A percentile compares a stretch with the other conserved stretches of the same genome.
These are phyloP conservation scores for Talaromyces sp. DNA, from an alignment of 2,329 filamentous ascomycete species.

Conservation along the genomic window DNA sequence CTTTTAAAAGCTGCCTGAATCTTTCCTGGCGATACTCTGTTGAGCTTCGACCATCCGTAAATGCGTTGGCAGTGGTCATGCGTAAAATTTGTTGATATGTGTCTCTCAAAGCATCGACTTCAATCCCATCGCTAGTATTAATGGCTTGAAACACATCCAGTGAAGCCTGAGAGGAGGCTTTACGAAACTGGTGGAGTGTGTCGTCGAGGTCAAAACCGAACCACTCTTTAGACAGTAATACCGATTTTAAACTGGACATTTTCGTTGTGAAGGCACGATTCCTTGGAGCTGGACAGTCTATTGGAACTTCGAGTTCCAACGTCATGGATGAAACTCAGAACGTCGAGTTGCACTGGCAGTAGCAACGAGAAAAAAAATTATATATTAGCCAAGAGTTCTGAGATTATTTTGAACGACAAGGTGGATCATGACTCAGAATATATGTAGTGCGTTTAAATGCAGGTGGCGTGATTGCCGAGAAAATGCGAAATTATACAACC, in stretches of 20 bases:
- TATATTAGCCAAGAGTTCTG: too few species aligned
- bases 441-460: neutral
- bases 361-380: too few species aligned
- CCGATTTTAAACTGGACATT: slow-evolving; percentile 15
- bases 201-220: slow-evolving; percentile 55
- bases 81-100: slow-evolving; percentile 35
- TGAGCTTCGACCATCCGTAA: slow-evolving; percentile 50
- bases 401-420: too few species aligned
- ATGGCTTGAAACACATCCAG: slow-evolving; percentile 36
- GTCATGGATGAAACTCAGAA: too few species aligned
- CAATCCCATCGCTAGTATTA: slow-evolving; percentile 13
- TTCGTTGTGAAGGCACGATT: neutral
- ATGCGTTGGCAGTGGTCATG: slow-evolving; percentile 42
- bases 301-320: too few species aligned
- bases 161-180: slow-evolving; percentile 43
- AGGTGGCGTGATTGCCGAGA: slow-evolving; percentile 1
- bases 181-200: slow-evolving; percentile 52
- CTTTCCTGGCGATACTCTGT: slow-evolving; percentile 48
- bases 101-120: slow-evolving; percentile 12
- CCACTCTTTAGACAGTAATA: slow-evolving; percentile 36
- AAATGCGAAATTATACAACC: neutral
- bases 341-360: too few species aligned
- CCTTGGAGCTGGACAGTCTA: too few species aligned
- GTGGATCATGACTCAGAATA: slow-evolving; percentile 1
- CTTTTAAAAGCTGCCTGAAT: slow-evolving; percentile 38